Evolutionary conservation across 2,329 filamentous ascomycete species (phyloP).

Genomic region (Penicillium sp.): DNA sequence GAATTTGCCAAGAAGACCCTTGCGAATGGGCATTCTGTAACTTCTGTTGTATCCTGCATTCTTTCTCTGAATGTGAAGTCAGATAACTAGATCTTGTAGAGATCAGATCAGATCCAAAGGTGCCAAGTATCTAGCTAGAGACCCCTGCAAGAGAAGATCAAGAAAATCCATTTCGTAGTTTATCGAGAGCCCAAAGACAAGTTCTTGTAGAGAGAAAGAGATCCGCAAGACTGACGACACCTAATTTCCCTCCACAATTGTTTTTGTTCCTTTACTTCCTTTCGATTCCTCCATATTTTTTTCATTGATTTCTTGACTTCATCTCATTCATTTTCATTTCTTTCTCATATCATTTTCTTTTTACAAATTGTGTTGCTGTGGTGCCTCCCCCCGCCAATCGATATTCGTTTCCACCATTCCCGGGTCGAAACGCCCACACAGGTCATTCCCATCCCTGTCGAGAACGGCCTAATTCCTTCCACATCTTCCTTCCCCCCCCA

Average conservation of each 20-base stretch:
- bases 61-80: conserved; percentile 16
- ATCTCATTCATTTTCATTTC: neutral
- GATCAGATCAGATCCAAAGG: neutral
- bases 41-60: conserved; percentile 21
- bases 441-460: conserved; percentile 35
- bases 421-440: conserved; percentile 28
- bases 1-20: conserved; percentile 18
- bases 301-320: neutral
- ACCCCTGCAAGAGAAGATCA: neutral
- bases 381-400: conserved; percentile 18
- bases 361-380: conserved; percentile 20
- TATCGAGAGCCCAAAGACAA: neutral
- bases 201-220: neutral
- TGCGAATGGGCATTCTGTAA: conserved; percentile 18
- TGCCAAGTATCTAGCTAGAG: neutral
- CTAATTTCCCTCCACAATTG: neutral
- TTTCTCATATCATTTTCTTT: conserved; percentile 7
- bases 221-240: conserved; percentile 6
- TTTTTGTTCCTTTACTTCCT: neutral
- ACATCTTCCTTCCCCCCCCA: conserved; percentile 9
- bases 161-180: neutral
- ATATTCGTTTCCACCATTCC: conserved; percentile 32
- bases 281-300: neutral
- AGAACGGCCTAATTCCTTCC: conserved; percentile 25
- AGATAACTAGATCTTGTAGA: no score